Evolutionary conservation across 2,329 filamentous ascomycete species (phyloP).

Genomic region (Ophiostoma triangulosporum): DNA sequence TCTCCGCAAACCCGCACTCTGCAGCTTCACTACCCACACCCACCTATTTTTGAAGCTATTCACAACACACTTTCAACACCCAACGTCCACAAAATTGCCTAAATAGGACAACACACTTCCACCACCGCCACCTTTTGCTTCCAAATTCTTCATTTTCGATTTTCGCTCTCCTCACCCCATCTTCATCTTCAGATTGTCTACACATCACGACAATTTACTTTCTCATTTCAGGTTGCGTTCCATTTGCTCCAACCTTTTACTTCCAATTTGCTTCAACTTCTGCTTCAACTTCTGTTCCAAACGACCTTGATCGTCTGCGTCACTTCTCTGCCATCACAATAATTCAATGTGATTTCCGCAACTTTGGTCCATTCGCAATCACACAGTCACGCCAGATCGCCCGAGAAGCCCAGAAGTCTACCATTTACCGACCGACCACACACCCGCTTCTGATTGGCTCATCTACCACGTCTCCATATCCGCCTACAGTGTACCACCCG

Average conservation of each 20-base stretch:
- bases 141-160: neutral
- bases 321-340: neutral
- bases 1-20: neutral
- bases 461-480: constrained; percentile 5
- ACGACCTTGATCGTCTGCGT: neutral
- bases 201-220: no score
- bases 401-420: constrained; percentile 3
- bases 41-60: constrained; percentile 11
- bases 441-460: constrained; percentile 6
- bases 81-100: constrained; percentile 2
- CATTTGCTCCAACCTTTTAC: no score
- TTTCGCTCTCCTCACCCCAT: no score
- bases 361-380: neutral
- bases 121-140: neutral
- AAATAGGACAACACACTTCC: constrained; percentile 1
- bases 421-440: neutral
- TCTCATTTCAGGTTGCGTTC: no score
- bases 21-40: neutral
- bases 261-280: neutral
- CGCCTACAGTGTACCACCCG: neutral
- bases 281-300: neutral
- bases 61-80: constrained; percentile 1
- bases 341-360: neutral
- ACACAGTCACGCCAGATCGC: neutral
- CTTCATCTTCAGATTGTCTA: no score